These are phyloP conservation scores for Trichoderma arundinaceum DNA, from an alignment of 2,329 filamentous ascomycete species.

Conservation along the genomic window DNA sequence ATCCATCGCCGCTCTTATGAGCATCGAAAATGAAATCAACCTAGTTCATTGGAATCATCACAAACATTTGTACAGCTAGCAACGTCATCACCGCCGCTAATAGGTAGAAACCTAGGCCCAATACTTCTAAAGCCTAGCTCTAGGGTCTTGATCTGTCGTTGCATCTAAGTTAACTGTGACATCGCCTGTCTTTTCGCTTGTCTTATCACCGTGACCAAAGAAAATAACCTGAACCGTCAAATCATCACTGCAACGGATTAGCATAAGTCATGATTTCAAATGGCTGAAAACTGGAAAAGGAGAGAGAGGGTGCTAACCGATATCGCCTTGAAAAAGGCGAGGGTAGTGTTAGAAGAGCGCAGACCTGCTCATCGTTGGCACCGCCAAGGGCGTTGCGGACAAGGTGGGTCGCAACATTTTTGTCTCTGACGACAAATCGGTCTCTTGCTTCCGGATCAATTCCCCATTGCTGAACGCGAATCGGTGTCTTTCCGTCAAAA, in stretches of 20 bases:
- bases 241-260: constrained; percentile 70
- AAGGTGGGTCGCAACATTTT: constrained; percentile 94
- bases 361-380: constrained; percentile 91
- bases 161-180: constrained; percentile 87
- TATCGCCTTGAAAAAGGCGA: constrained; percentile 91
- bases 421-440: constrained; percentile 92
- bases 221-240: constrained; percentile 98
- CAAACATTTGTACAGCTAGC: constrained; percentile 18
- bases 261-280: constrained; percentile 22
- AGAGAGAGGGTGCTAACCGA: constrained; percentile 59
- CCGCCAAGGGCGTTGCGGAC: constrained; percentile 94
- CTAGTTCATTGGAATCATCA: constrained; percentile 21
- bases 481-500: constrained; percentile 75
- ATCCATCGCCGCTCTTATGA: constrained; percentile 15
- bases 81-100: constrained; percentile 14
- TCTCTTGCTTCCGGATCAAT: constrained; percentile 73
- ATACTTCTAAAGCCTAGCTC: constrained; percentile 48
- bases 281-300: not conserved
- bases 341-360: constrained; percentile 86
- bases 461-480: constrained; percentile 90
- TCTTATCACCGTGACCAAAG: constrained; percentile 82
- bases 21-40: constrained; percentile 17
- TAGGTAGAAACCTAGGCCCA: constrained; percentile 12
- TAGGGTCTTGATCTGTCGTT: constrained; percentile 60
- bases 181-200: constrained; percentile 58